A percentile compares a stretch with the other conserved stretches of the same genome.
These are phyloP conservation scores for Streptanthus diversifolius DNA, from an alignment of 345 rosid genomes.

Conservation along the genomic window DNA sequence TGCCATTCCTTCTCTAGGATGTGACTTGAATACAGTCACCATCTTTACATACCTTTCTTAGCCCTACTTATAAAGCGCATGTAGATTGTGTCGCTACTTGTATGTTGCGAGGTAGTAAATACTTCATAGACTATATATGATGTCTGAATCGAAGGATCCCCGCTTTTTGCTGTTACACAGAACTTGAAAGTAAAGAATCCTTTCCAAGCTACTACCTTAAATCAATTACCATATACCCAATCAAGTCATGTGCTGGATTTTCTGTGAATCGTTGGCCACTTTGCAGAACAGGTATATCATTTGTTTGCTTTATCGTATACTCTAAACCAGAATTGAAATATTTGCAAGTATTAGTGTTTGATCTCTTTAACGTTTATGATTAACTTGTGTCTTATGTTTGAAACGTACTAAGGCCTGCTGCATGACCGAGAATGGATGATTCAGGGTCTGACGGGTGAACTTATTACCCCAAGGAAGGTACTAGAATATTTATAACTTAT, in stretches of 20 bases:
- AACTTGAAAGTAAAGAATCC: conserved; percentile 34
- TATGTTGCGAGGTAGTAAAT: neutral
- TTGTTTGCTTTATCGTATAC: conserved; percentile 6
- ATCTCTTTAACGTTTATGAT: neutral
- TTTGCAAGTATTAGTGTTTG: neutral
- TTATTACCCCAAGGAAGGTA: conserved; percentile 90
- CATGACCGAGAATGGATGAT: conserved; percentile 95
- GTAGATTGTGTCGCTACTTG: neutral
- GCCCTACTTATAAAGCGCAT: neutral
- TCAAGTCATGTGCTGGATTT: conserved; percentile 94
- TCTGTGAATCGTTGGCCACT: conserved; percentile 76
- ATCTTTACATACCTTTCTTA: conserved; percentile 5
- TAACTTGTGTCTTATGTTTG: conserved; percentile 3
- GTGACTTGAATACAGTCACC: neutral
- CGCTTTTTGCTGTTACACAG: conserved; percentile 39
- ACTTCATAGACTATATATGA: neutral
- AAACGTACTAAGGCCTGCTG: conserved; percentile 45
- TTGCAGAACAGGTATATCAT: conserved; percentile 64
- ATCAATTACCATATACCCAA: conserved; percentile 73
- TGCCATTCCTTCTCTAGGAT: neutral
- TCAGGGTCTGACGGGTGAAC: conserved; percentile 68
- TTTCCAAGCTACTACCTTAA: conserved; percentile 42
- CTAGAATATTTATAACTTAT: conserved; percentile 14
- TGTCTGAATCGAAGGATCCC: conserved; percentile 16
- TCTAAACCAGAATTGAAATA: neutral